Conservation (phyloP, 2,329 filamentous ascomycete species). For the Epichloe hybrida region DNA sequence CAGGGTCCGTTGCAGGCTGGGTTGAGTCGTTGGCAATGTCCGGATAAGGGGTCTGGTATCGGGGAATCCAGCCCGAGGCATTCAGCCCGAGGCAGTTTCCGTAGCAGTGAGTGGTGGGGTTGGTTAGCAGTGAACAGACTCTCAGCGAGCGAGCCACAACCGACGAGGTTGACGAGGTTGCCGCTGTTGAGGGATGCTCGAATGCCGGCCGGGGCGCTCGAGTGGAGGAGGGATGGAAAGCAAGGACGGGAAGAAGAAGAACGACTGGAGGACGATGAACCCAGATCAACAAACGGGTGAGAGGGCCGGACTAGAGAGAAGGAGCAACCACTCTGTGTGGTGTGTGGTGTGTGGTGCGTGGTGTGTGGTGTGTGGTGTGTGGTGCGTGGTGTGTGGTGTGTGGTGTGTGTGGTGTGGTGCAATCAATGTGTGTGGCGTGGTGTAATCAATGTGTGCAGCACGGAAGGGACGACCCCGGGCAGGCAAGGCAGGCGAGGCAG, state of each 20-base stretch:
- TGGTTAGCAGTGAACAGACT: background rate
- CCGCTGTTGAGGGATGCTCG: background rate
- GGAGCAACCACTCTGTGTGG: background rate
- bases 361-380: background rate
- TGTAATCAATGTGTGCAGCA: background rate
- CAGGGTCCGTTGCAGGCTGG: background rate
- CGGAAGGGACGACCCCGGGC: slow-evolving; percentile 1
- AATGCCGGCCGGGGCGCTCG: background rate
- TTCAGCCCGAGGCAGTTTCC: background rate
- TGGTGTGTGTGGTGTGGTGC: background rate
- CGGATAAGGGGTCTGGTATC: background rate
- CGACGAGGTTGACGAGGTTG: background rate
- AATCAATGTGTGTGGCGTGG: background rate
- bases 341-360: background rate
- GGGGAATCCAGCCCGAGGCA: background rate
- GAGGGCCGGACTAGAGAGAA: background rate
- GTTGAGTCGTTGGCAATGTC: background rate
- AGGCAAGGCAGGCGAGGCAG: background rate
- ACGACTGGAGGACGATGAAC: background rate
- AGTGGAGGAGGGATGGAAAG: background rate
- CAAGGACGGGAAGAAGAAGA: background rate
- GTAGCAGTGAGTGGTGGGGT: background rate
- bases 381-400: background rate
- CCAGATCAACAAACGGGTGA: background rate
- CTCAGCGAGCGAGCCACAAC: background rate